Percentiles rank a stretch among this genome's conserved stretches.
phyloP scores from a whole-genome alignment of 2,329 filamentous ascomycete genomes.

The Phaeosphaeria sp. region DNA sequence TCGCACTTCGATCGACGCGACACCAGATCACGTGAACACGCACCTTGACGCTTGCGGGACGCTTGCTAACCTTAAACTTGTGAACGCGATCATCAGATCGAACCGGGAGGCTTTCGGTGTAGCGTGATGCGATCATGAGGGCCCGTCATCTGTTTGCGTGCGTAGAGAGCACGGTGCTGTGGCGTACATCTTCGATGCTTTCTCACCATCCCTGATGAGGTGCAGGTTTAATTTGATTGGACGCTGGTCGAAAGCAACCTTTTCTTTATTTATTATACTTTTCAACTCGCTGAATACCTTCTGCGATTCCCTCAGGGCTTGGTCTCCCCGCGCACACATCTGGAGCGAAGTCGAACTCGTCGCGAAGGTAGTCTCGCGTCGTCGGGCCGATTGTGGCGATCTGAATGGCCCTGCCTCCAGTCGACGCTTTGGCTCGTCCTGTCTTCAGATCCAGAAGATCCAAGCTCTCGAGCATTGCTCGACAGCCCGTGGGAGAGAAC shows the following conservation, averaged over 20 bases:
- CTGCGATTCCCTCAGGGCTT: slow-evolving; percentile 78
- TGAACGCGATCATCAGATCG: not conserved
- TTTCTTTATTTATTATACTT: not conserved
- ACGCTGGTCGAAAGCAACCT: too few relatives aligned
- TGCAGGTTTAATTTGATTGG: not conserved
- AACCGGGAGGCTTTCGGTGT: not conserved
- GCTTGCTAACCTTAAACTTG: not conserved
- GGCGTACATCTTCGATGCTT: not conserved
- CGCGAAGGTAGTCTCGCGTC: slow-evolving; percentile 75
- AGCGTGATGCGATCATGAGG: not conserved
- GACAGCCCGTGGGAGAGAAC: slow-evolving; percentile 68
- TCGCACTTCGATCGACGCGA: not conserved
- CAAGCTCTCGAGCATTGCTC: slow-evolving; percentile 64
- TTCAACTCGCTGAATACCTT: slow-evolving; percentile 64
- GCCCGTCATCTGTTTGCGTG: not conserved
- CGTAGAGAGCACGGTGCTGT: not conserved
- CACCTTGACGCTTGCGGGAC: not conserved
- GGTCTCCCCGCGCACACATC: slow-evolving; percentile 84
- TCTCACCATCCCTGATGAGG: not conserved
- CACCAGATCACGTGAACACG: slow-evolving; percentile 2
- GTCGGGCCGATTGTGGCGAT: slow-evolving; percentile 94
- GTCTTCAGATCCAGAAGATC: slow-evolving; percentile 52
- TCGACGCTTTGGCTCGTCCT: slow-evolving; percentile 40
- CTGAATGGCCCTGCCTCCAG: slow-evolving; percentile 57
- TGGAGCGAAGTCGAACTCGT: slow-evolving; percentile 70